Evolutionary conservation across 208 protist species (phyloP).

Genomic region (Acanthamoeba sp.): DNA sequence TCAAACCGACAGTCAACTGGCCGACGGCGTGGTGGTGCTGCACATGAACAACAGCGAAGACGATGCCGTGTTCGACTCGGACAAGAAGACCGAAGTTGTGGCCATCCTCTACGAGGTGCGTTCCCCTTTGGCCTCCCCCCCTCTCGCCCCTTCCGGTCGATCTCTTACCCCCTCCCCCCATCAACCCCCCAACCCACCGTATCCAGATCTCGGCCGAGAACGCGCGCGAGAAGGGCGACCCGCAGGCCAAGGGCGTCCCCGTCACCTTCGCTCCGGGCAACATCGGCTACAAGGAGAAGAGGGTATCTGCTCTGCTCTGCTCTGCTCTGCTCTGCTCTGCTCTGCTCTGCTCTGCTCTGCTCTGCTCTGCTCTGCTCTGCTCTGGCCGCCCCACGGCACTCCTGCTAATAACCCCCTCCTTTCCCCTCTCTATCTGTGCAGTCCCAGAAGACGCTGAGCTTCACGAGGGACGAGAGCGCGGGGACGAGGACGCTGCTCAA

Average conservation of each 20-base stretch:
- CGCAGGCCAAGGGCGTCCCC: slow-evolving; percentile 59
- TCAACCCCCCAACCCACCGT: background rate
- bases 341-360: too few relatives aligned
- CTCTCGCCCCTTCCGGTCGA: too few relatives aligned
- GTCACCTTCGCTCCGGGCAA: slow-evolving; percentile 36
- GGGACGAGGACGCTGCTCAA: slow-evolving; percentile 29
- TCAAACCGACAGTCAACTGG: slow-evolving; percentile 22
- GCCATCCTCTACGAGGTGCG: slow-evolving; percentile 80
- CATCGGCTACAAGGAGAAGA: slow-evolving; percentile 47
- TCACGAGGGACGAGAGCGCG: slow-evolving; percentile 27
- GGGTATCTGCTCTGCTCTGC: background rate
- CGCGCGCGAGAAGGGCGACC: slow-evolving; percentile 46
- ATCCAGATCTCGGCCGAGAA: slow-evolving; percentile 46
- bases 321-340: too few relatives aligned
- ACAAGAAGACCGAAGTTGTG: slow-evolving; percentile 89
- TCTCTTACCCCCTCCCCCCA: background rate
- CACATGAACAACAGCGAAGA: slow-evolving; percentile 61
- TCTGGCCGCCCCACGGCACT: too few relatives aligned
- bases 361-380: too few relatives aligned
- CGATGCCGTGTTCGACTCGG: slow-evolving; percentile 81
- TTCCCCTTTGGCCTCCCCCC: too few relatives aligned
- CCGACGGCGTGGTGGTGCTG: slow-evolving; percentile 45
- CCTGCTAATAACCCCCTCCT: too few relatives aligned
- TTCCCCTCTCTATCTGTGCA: too few relatives aligned
- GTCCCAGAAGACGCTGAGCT: slow-evolving; percentile 36